Evolutionary conservation across 148 eudicot species (phyloP).

Genomic region (Spergularia marina): DNA sequence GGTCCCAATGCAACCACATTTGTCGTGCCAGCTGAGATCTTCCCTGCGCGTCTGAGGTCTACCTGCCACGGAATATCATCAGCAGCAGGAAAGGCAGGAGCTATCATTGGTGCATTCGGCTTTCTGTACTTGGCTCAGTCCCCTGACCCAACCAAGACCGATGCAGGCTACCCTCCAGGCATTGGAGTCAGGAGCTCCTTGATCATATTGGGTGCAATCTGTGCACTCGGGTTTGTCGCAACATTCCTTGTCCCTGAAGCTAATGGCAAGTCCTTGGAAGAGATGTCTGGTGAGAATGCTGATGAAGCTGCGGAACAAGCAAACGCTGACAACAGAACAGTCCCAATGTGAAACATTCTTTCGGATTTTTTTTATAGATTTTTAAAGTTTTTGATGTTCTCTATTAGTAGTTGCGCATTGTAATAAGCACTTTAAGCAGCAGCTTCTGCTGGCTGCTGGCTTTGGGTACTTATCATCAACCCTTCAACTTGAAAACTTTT

Average conservation of each 20-base stretch:
- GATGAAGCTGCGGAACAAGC: constrained; percentile 25
- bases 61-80: constrained; percentile 91
- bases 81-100: constrained; percentile 84
- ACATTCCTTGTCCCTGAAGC: constrained; percentile 82
- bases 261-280: constrained; percentile 79
- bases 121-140: constrained; percentile 66
- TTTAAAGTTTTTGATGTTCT: constrained; percentile 1
- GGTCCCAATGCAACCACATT: constrained; percentile 91
- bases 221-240: constrained; percentile 48
- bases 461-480: too few relatives aligned
- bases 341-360: constrained; percentile 32
- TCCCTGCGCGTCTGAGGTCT: constrained; percentile 78
- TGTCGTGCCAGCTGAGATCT: constrained; percentile 83
- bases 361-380: not conserved
- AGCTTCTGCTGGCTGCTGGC: too few relatives aligned
- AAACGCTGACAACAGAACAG: constrained; percentile 21
- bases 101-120: constrained; percentile 77
- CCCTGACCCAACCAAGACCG: constrained; percentile 36
- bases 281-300: constrained; percentile 62
- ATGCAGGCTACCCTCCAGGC: constrained; percentile 69
- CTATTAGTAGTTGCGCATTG: too few relatives aligned
- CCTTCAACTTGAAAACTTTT: too few relatives aligned
- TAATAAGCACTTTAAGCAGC: too few relatives aligned
- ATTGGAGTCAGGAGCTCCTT: constrained; percentile 65
- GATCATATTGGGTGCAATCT: constrained; percentile 50